A percentile compares a stretch with the other conserved stretches of the same genome.
These are phyloP conservation scores for Chlorociboria aeruginascens DNA, from an alignment of 495 filamentous ascomycete genomes.

Conservation along the genomic window DNA sequence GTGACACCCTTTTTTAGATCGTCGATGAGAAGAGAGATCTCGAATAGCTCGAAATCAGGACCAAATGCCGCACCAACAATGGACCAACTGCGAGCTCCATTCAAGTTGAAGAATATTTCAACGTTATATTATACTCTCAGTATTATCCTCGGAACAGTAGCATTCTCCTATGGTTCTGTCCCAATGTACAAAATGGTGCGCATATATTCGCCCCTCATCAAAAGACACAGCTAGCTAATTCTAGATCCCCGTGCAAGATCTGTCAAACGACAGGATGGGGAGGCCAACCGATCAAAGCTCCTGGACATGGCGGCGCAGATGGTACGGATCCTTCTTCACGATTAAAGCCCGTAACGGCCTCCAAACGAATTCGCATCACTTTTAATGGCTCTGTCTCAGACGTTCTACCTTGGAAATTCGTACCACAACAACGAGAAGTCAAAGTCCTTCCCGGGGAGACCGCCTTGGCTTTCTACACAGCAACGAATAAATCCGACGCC, in stretches of 20 bases:
- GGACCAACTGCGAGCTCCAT: constrained; percentile 42
- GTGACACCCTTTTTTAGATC: constrained; percentile 11
- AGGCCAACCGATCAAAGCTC: constrained; percentile 78
- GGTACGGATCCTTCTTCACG: constrained; percentile 56
- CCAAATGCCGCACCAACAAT: constrained; percentile 33
- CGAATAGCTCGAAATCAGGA: constrained; percentile 12
- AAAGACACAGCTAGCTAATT: not conserved
- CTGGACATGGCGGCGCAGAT: constrained; percentile 41
- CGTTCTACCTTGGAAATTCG: constrained; percentile 93
- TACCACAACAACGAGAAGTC: constrained; percentile 93
- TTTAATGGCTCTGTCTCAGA: constrained; percentile 94
- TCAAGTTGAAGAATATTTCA: constrained; percentile 44
- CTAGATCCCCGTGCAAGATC: constrained; percentile 42
- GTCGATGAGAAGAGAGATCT: constrained; percentile 10
- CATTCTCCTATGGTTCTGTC: constrained; percentile 89
- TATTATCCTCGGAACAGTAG: constrained; percentile 79
- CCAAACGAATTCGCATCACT: constrained; percentile 83
- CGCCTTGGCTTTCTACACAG: constrained; percentile 94
- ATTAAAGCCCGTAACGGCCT: constrained; percentile 66
- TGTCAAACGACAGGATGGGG: constrained; percentile 95
- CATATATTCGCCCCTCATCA: constrained; percentile 1
- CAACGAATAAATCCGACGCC: constrained; percentile 73
- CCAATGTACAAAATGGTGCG: constrained; percentile 94
- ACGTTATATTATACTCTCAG: constrained; percentile 67
- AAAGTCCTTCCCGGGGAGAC: constrained; percentile 92